A percentile compares a stretch with the other conserved stretches of the same genome.
phyloP scores from a whole-genome alignment of 2,329 filamentous ascomycete species.

The Microdochium bolleyi region DNA sequence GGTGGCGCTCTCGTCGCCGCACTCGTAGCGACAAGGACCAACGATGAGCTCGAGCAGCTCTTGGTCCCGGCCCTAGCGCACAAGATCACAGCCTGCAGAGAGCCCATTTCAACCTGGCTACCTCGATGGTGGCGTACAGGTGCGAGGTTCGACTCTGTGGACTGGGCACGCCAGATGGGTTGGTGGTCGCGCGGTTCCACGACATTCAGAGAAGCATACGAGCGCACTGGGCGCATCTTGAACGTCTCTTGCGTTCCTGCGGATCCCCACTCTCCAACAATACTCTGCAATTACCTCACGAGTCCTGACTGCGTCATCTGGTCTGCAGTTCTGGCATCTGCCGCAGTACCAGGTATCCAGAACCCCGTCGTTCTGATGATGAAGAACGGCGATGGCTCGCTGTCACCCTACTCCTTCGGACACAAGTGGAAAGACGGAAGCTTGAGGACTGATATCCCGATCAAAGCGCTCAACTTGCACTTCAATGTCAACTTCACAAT shows the following conservation, averaged over 20 bases:
- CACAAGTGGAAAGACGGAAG: slow-evolving; percentile 99
- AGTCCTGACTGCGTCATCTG: slow-evolving; percentile 96
- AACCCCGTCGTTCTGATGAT: slow-evolving; percentile 93
- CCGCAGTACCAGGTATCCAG: slow-evolving; percentile 89
- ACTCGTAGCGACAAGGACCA: slow-evolving; percentile 79
- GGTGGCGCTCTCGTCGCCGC: slow-evolving; percentile 87
- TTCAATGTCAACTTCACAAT: slow-evolving; percentile 99
- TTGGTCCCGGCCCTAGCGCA: slow-evolving; percentile 81
- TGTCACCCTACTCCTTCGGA: slow-evolving; percentile 89
- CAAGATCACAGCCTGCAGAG: slow-evolving; percentile 78
- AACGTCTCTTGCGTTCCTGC: slow-evolving; percentile 96
- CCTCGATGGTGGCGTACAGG: slow-evolving; percentile 87
- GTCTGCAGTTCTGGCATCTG: slow-evolving; percentile 91
- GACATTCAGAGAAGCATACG: slow-evolving; percentile 92
- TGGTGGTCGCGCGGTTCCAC: slow-evolving; percentile 91
- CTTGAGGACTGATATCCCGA: slow-evolving; percentile 86
- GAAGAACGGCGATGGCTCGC: slow-evolving; percentile 67
- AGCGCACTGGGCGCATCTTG: slow-evolving; percentile 85
- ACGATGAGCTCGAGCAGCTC: slow-evolving; percentile 80
- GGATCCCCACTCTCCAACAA: slow-evolving; percentile 85
- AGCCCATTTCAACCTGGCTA: slow-evolving; percentile 68
- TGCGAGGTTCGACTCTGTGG: slow-evolving; percentile 85
- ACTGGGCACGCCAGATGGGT: slow-evolving; percentile 77
- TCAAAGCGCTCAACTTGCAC: slow-evolving; percentile 88
- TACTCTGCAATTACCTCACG: slow-evolving; percentile 91